These are phyloP conservation scores for Turnera subulata DNA, from an alignment of 345 rosid species.

Conservation along the genomic window DNA sequence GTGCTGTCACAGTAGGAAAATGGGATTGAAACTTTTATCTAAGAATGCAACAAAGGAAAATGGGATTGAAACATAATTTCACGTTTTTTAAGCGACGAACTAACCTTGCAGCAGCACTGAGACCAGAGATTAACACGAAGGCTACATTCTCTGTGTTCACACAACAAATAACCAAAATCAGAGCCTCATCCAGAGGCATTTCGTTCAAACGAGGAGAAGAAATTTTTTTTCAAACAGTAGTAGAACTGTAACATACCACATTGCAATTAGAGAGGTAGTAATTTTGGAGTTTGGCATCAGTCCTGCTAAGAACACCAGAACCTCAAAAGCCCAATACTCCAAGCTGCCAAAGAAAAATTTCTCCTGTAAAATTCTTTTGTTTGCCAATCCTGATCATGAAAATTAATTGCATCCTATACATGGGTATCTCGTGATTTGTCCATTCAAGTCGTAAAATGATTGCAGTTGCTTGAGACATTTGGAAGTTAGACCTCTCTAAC, in stretches of 20 bases:
- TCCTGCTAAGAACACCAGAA: constrained; percentile 26
- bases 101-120: constrained; percentile 84
- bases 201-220: no score
- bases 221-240: neutral
- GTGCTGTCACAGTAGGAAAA: neutral
- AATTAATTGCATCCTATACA: no score
- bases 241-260: constrained; percentile 11
- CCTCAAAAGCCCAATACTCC: constrained; percentile 27
- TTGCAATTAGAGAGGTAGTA: constrained; percentile 19
- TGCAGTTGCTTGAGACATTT: no score
- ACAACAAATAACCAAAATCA: constrained; percentile 20
- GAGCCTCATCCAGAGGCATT: no score
- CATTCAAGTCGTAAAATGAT: no score
- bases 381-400: no score
- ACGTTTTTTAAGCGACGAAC: constrained; percentile 1
- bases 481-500: no score
- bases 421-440: no score
- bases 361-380: neutral
- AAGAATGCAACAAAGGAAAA: neutral
- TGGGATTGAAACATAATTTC: neutral
- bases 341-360: constrained; percentile 15
- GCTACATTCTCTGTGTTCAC: constrained; percentile 60
- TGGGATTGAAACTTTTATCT: neutral
- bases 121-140: constrained; percentile 66
- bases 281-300: constrained; percentile 19